Base-by-base conservation (phyloP, 2,329 filamentous ascomycete species). In the Cytospora piceicola region DNA sequence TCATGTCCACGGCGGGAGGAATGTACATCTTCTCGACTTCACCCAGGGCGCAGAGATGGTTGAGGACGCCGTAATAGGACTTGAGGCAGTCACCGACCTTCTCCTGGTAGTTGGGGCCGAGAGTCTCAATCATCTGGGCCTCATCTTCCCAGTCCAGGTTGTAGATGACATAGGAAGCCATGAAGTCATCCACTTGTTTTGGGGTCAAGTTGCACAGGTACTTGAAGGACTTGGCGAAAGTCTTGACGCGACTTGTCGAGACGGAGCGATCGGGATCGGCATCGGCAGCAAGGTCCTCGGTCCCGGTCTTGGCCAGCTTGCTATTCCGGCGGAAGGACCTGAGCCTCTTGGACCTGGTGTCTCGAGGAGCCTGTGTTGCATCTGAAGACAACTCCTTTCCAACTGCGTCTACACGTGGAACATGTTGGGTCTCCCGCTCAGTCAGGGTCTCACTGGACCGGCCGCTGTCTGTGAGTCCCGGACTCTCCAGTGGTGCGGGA, bases 11-110 rank as follows among this genome's bases (percentile, higher is more conserved):
- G 60, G 81, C 77, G 2, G 83, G 82, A 15, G 83, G 83, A 63
- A 85, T 84, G 72, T 85, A 85, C 83, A 85, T 85, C 74, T 85
- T 85, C 71, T 85, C 83, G n/a, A 85, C 82, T 53, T 83, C 81
- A 39, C 83, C 82, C 14, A 85, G 77, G 30, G 82, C 82, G 71
- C 83, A 85, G 14, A 85, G 78, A 65, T 85, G 82, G 71, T 85
- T 85, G 36, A 85, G 74, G 17, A 84, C 81, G 34, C 82, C 82
- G 67, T 85, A 85, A 71, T 85, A 85, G 14, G 82, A 73, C 59
- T 78, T 77, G 61, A 85, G 77, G 64, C 82, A 83, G 67, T 82
- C 81, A 63, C 82, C 82, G 17, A 84, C 81, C 51, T 79, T 81
- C 51, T 80, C 71, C 70, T 81, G 80, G 71, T 85, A 85, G 67